Evolutionary conservation across 1,139 yeast species (phyloP), one percentile per base, ranked within the genome.

Genomic region (Suhomyces chickasaworum): DNA sequence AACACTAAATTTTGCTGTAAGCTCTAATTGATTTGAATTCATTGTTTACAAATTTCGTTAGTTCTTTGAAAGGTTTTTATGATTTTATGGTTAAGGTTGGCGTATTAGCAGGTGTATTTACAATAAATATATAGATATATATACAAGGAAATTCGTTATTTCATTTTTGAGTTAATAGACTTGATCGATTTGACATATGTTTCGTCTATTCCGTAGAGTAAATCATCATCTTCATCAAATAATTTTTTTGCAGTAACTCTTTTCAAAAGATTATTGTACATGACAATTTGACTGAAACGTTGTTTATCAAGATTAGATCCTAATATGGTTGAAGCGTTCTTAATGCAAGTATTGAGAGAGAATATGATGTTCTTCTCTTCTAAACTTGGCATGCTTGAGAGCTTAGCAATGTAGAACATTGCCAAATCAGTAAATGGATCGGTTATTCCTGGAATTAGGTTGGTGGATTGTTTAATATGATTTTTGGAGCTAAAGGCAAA

Each of bases 391-490:
- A 47, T 50, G 29, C 51, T 39, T 7, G 46, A 41, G 5, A 61
- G 44, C 45, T 56, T 60, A 23, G 50, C 47, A 10, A 63, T 40
- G 45, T 64, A 64, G 23, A 55, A 58, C 17, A 48, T 42, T n/a
- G 54, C 45, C 37, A 67, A 53, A 47, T 66, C 69, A 35, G 54
- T 54, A 29, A 53, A 46, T 2, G 71, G 69, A 33, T 62, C 58
- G n/a, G 50, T 45, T 7, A 66, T 49, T 16, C 70, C 71, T 0
- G 60, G 42, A 6, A 59, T 44, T 13, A 44, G 42, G 6, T 46
- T 37, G 3, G 5, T 7, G 15, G 21, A 27, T 4, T 31, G n/a
- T 7, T 16, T 12, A 5, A 39, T 6, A 8, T 21, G 6, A 23
- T 17, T 17, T 13, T 39, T 34, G 7, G 47, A 20, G 15, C 41